phyloP scores from a whole-genome alignment of 768 basidiomycete genomes.

The Phlegmacium glaucopus region DNA sequence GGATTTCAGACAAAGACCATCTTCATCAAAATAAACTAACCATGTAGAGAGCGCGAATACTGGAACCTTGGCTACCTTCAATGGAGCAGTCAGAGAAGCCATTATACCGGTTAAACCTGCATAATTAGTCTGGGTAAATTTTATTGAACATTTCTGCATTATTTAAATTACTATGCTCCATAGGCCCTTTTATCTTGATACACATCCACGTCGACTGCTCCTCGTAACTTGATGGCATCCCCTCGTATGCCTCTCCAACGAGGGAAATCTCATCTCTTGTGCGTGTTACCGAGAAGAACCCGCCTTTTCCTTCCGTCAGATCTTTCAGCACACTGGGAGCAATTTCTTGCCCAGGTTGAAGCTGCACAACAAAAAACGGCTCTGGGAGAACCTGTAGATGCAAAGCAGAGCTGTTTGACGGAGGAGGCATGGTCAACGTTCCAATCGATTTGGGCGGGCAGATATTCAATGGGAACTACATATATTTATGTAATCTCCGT shows the following conservation, averaged over 20 bases:
- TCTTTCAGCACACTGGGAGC: conserved; percentile 32
- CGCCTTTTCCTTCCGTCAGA: conserved; percentile 20
- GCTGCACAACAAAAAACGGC: conserved; percentile 44
- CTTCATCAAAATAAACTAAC: conserved; percentile 25
- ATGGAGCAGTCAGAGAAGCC: conserved; percentile 48
- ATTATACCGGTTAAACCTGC: conserved; percentile 56
- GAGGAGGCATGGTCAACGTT: conserved; percentile 34
- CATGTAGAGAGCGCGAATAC: conserved; percentile 66
- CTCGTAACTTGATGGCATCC: conserved; percentile 31
- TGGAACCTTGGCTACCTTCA: conserved; percentile 48
- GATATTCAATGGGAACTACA: background rate
- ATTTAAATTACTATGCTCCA: conserved; percentile 63
- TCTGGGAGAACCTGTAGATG: conserved; percentile 42
- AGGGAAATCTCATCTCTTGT: conserved; percentile 62
- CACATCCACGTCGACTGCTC: conserved; percentile 49
- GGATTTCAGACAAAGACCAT: background rate
- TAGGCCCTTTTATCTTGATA: conserved; percentile 62
- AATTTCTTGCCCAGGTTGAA: conserved; percentile 33
- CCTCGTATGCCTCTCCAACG: conserved; percentile 41
- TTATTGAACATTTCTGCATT: background rate
- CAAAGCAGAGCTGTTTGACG: conserved; percentile 41
- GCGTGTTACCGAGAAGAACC: conserved; percentile 53
- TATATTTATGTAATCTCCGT: no score
- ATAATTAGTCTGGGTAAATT: background rate
- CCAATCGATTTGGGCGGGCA: conserved; percentile 1